These are phyloP conservation scores for Colletotrichum sp. DNA, from an alignment of 2,329 filamentous ascomycete species.

Conservation along the genomic window DNA sequence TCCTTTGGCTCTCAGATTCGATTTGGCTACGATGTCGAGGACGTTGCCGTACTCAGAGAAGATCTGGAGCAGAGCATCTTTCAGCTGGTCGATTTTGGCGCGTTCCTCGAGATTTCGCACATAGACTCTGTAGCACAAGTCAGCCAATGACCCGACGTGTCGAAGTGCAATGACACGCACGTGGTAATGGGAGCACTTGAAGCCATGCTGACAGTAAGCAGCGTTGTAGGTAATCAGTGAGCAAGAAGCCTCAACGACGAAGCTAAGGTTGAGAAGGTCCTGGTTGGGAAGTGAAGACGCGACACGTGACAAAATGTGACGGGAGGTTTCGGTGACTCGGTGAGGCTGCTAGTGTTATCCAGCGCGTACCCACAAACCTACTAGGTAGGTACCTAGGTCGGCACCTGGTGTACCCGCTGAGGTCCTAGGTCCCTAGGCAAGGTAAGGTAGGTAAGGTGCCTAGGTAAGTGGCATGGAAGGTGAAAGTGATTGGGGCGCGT, in stretches of 20 bases:
- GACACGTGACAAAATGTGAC: background rate
- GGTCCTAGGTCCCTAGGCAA: too few relatives aligned
- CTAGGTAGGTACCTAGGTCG: too few relatives aligned
- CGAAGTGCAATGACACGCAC: conserved; percentile 78
- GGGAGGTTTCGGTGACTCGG: background rate
- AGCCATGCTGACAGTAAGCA: conserved; percentile 34
- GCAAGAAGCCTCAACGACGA: background rate
- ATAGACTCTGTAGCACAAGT: conserved; percentile 59
- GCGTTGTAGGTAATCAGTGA: background rate
- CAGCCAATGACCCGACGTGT: conserved; percentile 54
- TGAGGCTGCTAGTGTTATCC: background rate
- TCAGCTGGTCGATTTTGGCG: conserved; percentile 81
- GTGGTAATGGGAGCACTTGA: conserved; percentile 61
- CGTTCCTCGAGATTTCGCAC: conserved; percentile 90
- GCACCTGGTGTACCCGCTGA: too few relatives aligned
- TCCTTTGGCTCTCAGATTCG: conserved; percentile 88
- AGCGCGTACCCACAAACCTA: too few relatives aligned
- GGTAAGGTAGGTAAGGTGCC: too few relatives aligned
- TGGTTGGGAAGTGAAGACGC: background rate
- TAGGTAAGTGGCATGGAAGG: too few relatives aligned
- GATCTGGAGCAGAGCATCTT: conserved; percentile 74
- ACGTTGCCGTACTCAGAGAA: conserved; percentile 90
- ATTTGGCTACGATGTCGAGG: conserved; percentile 86
- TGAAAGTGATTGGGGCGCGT: too few relatives aligned
- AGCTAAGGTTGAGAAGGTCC: background rate